These are phyloP conservation scores for Apophysomyces trapeziformis DNA, from an alignment of 371 early-diverging fungal genomes.

Conservation along the genomic window DNA sequence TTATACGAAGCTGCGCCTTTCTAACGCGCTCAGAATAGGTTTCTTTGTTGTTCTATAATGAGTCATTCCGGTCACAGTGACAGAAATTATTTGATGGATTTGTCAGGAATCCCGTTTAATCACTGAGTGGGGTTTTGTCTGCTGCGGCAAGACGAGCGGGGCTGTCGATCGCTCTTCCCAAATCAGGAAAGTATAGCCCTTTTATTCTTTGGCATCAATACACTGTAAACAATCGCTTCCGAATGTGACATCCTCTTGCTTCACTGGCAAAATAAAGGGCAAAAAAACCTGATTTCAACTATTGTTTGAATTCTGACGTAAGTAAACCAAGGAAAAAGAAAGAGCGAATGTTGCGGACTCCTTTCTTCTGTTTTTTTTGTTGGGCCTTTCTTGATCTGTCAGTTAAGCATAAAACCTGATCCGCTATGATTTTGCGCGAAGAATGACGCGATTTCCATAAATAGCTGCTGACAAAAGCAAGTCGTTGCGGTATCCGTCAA, in stretches of 20 bases:
- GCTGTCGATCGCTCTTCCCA: not conserved
- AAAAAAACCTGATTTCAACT: too few species aligned
- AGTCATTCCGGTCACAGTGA: not conserved
- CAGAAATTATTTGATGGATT: constrained; percentile 1
- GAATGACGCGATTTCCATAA: too few species aligned
- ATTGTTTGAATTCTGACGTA: too few species aligned
- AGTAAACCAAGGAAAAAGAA: too few species aligned
- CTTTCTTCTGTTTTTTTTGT: too few species aligned
- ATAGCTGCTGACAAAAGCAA: not conserved
- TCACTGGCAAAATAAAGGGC: too few species aligned
- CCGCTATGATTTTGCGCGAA: too few species aligned
- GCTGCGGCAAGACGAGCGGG: not conserved
- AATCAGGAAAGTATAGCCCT: constrained; percentile 2
- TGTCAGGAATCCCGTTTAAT: not conserved
- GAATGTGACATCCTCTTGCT: too few species aligned
- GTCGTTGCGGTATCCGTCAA: not conserved
- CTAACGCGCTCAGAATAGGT: not conserved
- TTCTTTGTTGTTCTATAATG: not conserved
- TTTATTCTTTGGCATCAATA: not conserved
- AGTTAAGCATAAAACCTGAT: too few species aligned
- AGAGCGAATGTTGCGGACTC: too few species aligned
- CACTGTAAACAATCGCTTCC: too few species aligned
- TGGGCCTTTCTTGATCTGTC: too few species aligned
- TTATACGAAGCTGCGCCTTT: not conserved
- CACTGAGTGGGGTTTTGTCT: not conserved